These are phyloP conservation scores for Neurospora cerealis DNA, from an alignment of 495 filamentous ascomycete species.

Conservation along the genomic window DNA sequence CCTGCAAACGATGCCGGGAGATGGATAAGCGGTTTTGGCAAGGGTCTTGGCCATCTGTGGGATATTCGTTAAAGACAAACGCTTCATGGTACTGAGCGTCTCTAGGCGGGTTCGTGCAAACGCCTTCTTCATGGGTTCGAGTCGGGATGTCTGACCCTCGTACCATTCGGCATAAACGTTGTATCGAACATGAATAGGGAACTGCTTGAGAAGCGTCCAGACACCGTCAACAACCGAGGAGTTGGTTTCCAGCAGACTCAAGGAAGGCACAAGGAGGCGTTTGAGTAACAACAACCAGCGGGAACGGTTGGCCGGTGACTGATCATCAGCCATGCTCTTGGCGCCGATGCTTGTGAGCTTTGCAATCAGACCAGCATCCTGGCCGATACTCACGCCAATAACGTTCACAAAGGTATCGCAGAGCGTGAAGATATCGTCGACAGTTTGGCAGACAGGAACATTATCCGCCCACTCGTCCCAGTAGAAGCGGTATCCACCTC, in stretches of 20 bases:
- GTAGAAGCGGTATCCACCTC: conserved; percentile 77
- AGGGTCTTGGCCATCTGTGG: conserved; percentile 72
- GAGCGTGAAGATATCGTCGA: conserved; percentile 84
- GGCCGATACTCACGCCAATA: conserved; percentile 78
- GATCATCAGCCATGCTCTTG: conserved; percentile 59
- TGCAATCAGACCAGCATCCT: conserved; percentile 64
- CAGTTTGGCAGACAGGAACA: conserved; percentile 76
- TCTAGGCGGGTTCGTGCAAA: conserved; percentile 67
- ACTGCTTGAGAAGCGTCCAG: conserved; percentile 69
- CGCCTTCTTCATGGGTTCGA: conserved; percentile 67
- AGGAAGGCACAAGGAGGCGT: conserved; percentile 68
- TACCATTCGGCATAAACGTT: conserved; percentile 91
- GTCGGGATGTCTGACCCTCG: conserved; percentile 60
- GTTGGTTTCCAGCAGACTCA: conserved; percentile 76
- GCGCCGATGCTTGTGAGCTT: conserved; percentile 76
- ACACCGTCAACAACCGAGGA: conserved; percentile 75
- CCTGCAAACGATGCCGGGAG: conserved; percentile 84
- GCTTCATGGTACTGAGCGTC: conserved; percentile 72
- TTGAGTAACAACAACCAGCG: conserved; percentile 78
- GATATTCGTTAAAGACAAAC: conserved; percentile 77
- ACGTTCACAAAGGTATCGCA: conserved; percentile 77
- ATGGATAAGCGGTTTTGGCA: conserved; percentile 77
- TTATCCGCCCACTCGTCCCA: conserved; percentile 97
- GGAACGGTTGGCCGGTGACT: conserved; percentile 52
- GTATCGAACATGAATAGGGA: conserved; percentile 68